phyloP scores from a whole-genome alignment of 768 basidiomycete genomes.

The Solioccasus polychromus region DNA sequence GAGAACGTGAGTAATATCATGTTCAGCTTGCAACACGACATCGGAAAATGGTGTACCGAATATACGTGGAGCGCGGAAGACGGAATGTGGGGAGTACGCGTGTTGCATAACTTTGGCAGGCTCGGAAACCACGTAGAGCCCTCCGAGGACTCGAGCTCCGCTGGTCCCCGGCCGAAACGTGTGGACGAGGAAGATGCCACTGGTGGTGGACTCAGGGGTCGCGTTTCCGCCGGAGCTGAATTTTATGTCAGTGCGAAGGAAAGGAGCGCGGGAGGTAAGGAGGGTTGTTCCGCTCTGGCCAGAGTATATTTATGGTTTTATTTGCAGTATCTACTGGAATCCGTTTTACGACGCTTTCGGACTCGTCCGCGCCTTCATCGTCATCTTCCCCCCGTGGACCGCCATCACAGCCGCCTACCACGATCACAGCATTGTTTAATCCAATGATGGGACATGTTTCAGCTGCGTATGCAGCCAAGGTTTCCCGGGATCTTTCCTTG shows the following conservation, averaged over 20 bases:
- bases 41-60: constrained; percentile 90
- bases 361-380: constrained; percentile 63
- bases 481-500: constrained; percentile 79
- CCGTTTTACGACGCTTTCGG: constrained; percentile 90
- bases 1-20: constrained; percentile 66
- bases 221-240: constrained; percentile 91
- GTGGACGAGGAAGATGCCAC: constrained; percentile 94
- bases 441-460: constrained; percentile 95
- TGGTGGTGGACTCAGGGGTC: constrained; percentile 86
- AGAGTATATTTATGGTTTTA: constrained; percentile 3
- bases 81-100: constrained; percentile 85
- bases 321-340: constrained; percentile 83
- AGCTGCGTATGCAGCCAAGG: constrained; percentile 85
- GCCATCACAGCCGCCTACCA: constrained; percentile 81
- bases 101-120: constrained; percentile 90
- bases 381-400: constrained; percentile 31
- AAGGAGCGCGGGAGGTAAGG: constrained; percentile 80
- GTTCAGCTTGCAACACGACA: constrained; percentile 87
- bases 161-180: constrained; percentile 53
- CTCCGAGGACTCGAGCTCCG: constrained; percentile 32
- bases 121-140: constrained; percentile 40
- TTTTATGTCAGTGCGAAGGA: constrained; percentile 93
- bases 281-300: neutral
- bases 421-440: constrained; percentile 91
- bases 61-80: constrained; percentile 95